Conservation (phyloP, 2,329 filamentous ascomycete genomes). For the Colletotrichum sp. region DNA sequence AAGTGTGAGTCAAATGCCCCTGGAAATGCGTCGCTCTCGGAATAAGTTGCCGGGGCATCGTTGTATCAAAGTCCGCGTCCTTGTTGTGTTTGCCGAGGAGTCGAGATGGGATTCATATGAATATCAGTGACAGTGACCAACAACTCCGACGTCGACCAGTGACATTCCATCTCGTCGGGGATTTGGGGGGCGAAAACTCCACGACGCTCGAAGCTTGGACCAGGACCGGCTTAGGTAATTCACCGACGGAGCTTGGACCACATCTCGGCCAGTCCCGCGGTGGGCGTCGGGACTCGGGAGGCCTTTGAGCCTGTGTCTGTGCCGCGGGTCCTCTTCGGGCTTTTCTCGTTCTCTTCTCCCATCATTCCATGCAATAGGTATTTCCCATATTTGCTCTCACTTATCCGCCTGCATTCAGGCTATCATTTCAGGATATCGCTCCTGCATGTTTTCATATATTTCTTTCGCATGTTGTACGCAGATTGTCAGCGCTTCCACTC, state of each 20-base stretch:
- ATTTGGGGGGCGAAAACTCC: not conserved
- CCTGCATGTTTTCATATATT: not conserved
- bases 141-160: not conserved
- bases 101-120: not conserved
- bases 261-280: not conserved
- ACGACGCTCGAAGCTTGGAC: not conserved
- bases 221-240: not conserved
- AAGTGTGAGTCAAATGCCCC: slow-evolving; percentile 7
- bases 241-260: not conserved
- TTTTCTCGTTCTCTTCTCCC: not conserved
- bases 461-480: not conserved
- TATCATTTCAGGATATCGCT: not conserved
- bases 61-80: not conserved
- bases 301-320: not conserved
- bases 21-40: not conserved
- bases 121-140: not conserved
- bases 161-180: not conserved
- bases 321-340: not conserved
- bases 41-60: not conserved
- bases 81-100: not conserved
- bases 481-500: not conserved
- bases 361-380: not conserved
- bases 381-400: not conserved
- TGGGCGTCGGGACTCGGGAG: not conserved
- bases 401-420: not conserved